Evolutionary conservation across 2,329 filamentous ascomycete species (phyloP).

Genomic region (Aureobasidium pullulans): DNA sequence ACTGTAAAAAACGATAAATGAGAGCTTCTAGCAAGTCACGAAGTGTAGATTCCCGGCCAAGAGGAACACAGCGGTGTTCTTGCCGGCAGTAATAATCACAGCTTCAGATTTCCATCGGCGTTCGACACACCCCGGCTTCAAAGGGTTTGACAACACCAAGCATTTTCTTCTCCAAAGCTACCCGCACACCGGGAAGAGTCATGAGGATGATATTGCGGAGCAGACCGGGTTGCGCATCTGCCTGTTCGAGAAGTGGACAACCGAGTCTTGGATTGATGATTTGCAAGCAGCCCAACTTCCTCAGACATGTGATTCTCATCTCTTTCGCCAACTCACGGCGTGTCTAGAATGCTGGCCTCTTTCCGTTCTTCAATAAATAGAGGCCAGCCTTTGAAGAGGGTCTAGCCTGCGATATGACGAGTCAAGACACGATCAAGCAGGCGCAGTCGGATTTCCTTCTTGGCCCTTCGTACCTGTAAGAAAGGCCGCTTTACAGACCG

Average conservation of each 20-base stretch:
- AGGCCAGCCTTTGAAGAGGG: neutral
- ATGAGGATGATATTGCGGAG: neutral
- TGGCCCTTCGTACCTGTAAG: neutral
- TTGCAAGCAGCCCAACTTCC: too few species aligned
- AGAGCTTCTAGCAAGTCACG: neutral
- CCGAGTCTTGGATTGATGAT: neutral
- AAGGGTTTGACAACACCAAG: neutral
- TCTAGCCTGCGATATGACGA: neutral
- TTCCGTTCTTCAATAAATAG: neutral
- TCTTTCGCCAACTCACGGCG: neutral
- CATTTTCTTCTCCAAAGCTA: neutral
- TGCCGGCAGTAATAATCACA: neutral
- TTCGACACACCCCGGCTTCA: neutral
- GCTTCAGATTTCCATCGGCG: neutral
- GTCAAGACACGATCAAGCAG: neutral
- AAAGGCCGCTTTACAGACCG: neutral
- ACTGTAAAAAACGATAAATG: slow-evolving; percentile 9
- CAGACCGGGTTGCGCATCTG: neutral
- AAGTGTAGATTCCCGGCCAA: neutral
- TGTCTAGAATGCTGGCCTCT: neutral
- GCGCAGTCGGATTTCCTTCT: neutral
- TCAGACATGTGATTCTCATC: neutral
- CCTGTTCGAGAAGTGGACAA: neutral
- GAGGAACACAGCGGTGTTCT: slow-evolving; percentile 3
- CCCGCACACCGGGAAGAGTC: slow-evolving; percentile 5